A percentile compares a stretch with the other conserved stretches of the same genome.
Conservation (phyloP, 2,329 filamentous ascomycete genomes). For the Aspergillus unguis region DNA sequence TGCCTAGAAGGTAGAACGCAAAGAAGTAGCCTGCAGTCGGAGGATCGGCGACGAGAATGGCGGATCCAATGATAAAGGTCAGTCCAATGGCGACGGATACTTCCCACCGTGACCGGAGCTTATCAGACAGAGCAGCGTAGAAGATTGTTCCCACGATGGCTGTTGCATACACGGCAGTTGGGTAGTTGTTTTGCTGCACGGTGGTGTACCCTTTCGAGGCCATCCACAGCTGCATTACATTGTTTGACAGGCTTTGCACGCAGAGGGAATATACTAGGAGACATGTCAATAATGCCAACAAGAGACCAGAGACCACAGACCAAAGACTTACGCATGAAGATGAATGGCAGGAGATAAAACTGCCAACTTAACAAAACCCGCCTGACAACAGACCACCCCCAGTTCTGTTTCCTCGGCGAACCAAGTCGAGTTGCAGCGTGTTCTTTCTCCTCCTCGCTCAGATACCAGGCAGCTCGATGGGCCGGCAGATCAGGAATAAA, state of each 20-base stretch:
- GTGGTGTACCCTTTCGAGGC: constrained; percentile 43
- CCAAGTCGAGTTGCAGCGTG: constrained; percentile 39
- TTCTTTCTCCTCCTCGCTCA: constrained; percentile 32
- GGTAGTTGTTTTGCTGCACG: constrained; percentile 47
- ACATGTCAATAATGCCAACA: neutral
- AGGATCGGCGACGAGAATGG: constrained; percentile 9
- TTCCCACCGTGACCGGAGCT: constrained; percentile 44
- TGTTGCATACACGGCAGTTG: constrained; percentile 41
- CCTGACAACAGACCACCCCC: constrained; percentile 31
- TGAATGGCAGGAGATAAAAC: constrained; percentile 45
- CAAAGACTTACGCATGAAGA: constrained; percentile 43
- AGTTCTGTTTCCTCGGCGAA: constrained; percentile 24
- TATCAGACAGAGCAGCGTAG: constrained; percentile 44
- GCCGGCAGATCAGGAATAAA: constrained; percentile 45
- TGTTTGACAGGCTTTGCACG: constrained; percentile 44
- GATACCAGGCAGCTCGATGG: constrained; percentile 43
- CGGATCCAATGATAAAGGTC: constrained; percentile 40
- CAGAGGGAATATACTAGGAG: constrained; percentile 42
- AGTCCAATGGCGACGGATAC: constrained; percentile 43
- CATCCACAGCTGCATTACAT: constrained; percentile 48
- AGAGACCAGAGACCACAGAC: constrained; percentile 8
- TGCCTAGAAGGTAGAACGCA: constrained; percentile 46
- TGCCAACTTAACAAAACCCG: constrained; percentile 45
- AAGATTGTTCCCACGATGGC: constrained; percentile 43
- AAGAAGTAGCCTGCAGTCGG: constrained; percentile 40